A percentile compares a stretch with the other conserved stretches of the same genome.
These are phyloP conservation scores for Hymenoscyphus occultus DNA, from an alignment of 2,329 filamentous ascomycete species.

Conservation along the genomic window DNA sequence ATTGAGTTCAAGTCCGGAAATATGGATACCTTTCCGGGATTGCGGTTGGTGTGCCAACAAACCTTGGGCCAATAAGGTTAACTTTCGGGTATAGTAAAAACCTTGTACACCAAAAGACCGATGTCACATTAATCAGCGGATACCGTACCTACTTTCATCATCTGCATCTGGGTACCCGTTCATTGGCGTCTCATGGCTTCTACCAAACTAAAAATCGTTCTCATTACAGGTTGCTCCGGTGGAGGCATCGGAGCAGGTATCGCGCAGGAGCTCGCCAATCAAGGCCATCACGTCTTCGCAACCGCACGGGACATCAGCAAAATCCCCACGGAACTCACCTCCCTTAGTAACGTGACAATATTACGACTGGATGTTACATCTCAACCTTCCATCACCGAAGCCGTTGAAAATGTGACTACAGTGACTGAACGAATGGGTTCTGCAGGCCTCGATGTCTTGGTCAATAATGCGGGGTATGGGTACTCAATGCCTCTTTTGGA, in stretches of 20 bases:
- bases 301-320: constrained; percentile 38
- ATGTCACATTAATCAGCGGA: too few species aligned
- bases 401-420: neutral
- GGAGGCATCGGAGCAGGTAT: constrained; percentile 40
- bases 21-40: too few species aligned
- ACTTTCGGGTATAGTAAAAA: too few species aligned
- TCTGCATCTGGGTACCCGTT: neutral
- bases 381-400: neutral
- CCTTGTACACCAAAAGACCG: too few species aligned
- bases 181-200: neutral
- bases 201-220: constrained; percentile 5
- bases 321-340: constrained; percentile 20
- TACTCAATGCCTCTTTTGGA: constrained; percentile 34
- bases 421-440: constrained; percentile 7
- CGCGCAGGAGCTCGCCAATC: constrained; percentile 36
- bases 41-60: too few species aligned
- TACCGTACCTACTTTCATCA: neutral
- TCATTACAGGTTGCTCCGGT: constrained; percentile 40
- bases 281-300: constrained; percentile 39
- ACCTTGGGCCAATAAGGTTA: too few species aligned
- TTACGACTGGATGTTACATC: constrained; percentile 39
- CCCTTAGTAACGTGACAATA: constrained; percentile 36
- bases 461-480: constrained; percentile 1
- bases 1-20: too few species aligned
- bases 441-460: constrained; percentile 1